Conservation (phyloP, 2,329 filamentous ascomycete species). For the Epichloe scottii region DNA sequence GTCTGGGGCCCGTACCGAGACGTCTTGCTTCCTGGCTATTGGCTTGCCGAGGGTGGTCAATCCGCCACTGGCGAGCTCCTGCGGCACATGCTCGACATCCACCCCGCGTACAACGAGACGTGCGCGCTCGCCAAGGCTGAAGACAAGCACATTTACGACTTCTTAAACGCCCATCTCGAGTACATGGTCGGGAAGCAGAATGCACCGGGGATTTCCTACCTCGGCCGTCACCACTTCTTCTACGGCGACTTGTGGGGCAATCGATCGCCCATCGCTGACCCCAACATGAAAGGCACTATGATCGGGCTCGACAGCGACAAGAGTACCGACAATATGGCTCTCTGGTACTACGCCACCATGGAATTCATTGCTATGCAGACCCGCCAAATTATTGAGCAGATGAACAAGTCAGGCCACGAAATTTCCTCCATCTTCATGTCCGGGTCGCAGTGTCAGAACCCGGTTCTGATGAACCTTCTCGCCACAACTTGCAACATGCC, state of each 20-base stretch:
- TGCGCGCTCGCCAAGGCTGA: constrained; percentile 66
- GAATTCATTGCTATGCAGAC: constrained; percentile 98
- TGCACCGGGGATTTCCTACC: constrained; percentile 69
- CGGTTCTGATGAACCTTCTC: constrained; percentile 80
- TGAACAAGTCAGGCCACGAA: constrained; percentile 81
- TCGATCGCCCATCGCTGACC: constrained; percentile 82
- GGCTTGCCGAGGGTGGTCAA: constrained; percentile 96
- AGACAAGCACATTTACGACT: constrained; percentile 87
- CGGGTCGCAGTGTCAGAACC: constrained; percentile 93
- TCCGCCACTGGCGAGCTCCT: constrained; percentile 91
- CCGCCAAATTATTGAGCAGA: constrained; percentile 82
- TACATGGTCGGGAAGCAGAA: constrained; percentile 56
- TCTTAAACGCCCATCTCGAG: constrained; percentile 76
- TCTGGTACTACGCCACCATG: constrained; percentile 92
- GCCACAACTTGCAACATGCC: constrained; percentile 86
- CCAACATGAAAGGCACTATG: constrained; percentile 83
- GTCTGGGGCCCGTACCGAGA: constrained; percentile 98
- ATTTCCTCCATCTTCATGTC: constrained; percentile 98
- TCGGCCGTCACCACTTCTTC: constrained; percentile 93
- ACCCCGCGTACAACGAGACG: constrained; percentile 77
- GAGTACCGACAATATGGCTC: constrained; percentile 71
- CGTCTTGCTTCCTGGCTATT: constrained; percentile 80
- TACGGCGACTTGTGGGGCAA: constrained; percentile 98
- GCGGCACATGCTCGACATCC: constrained; percentile 88
- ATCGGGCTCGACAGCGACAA: constrained; percentile 82